Percentiles rank a stretch among this genome's conserved stretches.
These are phyloP conservation scores for Hypoxylon cercidicola DNA, from an alignment of 495 filamentous ascomycete genomes.

Conservation along the genomic window DNA sequence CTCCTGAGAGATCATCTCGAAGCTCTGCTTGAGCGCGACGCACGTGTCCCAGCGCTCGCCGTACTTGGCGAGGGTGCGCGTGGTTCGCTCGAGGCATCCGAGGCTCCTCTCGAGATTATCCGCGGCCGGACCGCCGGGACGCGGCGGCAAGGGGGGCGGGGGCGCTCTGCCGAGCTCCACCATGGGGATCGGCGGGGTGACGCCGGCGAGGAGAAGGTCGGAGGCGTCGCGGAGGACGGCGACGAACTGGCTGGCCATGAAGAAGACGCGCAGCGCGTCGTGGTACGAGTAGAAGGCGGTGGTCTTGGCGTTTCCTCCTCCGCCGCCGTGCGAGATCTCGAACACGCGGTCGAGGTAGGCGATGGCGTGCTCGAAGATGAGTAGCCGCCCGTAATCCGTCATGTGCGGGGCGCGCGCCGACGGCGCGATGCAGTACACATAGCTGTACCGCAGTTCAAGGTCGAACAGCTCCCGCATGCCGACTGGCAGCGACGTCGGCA, in stretches of 20 bases:
- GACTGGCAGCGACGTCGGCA: constrained; percentile 66
- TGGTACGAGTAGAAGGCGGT: constrained; percentile 75
- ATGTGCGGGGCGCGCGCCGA: constrained; percentile 71
- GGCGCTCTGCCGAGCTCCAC: constrained; percentile 47
- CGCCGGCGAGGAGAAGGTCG: constrained; percentile 57
- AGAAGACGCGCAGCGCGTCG: constrained; percentile 76
- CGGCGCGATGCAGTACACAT: constrained; percentile 83
- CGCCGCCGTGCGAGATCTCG: constrained; percentile 59
- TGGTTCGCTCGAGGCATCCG: constrained; percentile 55
- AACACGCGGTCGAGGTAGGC: constrained; percentile 73
- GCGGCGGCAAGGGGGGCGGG: constrained; percentile 51
- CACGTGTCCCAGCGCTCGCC: constrained; percentile 63
- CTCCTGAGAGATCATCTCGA: constrained; percentile 54
- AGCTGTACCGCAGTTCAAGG: constrained; percentile 85
- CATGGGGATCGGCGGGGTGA: constrained; percentile 44
- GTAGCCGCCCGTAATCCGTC: constrained; percentile 71
- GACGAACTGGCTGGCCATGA: constrained; percentile 75
- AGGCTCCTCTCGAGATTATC: constrained; percentile 60
- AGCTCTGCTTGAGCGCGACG: constrained; percentile 52
- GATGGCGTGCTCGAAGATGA: constrained; percentile 85
- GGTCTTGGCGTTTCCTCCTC: constrained; percentile 48
- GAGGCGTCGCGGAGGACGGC: constrained; percentile 69
- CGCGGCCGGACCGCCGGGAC: constrained; percentile 32
- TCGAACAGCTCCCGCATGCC: constrained; percentile 76
- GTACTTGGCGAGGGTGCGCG: constrained; percentile 56